Percentiles rank a stretch among this genome's conserved stretches.
phyloP scores from a whole-genome alignment of 441 rosid genomes.

The Erysimum pusillum region DNA sequence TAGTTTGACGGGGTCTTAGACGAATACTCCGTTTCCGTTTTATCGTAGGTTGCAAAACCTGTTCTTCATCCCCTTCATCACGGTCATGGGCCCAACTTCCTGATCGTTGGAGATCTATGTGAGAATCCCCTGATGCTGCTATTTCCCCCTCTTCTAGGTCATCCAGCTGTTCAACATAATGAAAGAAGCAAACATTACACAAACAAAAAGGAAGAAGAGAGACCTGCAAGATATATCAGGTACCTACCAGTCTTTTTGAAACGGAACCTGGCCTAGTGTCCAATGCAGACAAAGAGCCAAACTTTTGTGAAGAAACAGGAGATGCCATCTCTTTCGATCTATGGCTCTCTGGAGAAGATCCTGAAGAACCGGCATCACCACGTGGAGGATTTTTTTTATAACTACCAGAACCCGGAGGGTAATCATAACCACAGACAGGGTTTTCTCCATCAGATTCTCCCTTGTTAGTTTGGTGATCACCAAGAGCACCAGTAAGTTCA shows the following conservation, averaged over 20 bases:
- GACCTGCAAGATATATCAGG: slow-evolving; percentile 40
- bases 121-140: slow-evolving; percentile 94
- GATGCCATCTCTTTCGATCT: slow-evolving; percentile 74
- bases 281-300: slow-evolving; percentile 96
- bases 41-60: slow-evolving; percentile 96
- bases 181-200: slow-evolving; percentile 25
- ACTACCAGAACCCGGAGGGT: slow-evolving; percentile 64
- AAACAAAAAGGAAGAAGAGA: slow-evolving; percentile 26
- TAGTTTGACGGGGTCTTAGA: slow-evolving; percentile 81
- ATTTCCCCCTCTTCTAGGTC: slow-evolving; percentile 99
- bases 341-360: slow-evolving; percentile 85
- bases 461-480: slow-evolving; percentile 61
- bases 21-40: slow-evolving; percentile 96
- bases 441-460: slow-evolving; percentile 88
- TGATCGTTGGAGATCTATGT: slow-evolving; percentile 88
- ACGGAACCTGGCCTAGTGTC: slow-evolving; percentile 91
- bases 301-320: slow-evolving; percentile 92
- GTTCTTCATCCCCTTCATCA: slow-evolving; percentile 98
- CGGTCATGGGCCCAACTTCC: slow-evolving; percentile 97
- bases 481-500: slow-evolving; percentile 77
- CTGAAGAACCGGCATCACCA: slow-evolving; percentile 87
- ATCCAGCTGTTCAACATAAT: slow-evolving; percentile 68
- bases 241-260: slow-evolving; percentile 81
- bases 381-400: slow-evolving; percentile 58
- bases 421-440: slow-evolving; percentile 64